Evolutionary conservation across 1,284 basidiomycete species (phyloP).

Genomic region (Afroboletus lepidellus): DNA sequence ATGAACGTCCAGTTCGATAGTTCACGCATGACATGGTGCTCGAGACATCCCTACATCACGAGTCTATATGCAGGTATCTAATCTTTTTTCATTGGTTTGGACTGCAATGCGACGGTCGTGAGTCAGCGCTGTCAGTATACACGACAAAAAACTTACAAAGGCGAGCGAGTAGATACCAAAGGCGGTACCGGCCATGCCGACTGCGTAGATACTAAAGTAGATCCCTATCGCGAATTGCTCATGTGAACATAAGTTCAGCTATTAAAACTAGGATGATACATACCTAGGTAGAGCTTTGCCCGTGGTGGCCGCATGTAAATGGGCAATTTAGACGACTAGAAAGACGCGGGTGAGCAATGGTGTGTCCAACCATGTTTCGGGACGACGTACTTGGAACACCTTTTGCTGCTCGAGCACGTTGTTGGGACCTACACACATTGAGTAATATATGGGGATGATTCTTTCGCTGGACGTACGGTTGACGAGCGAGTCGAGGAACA

Average conservation of each 20-base stretch:
- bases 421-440: constrained; percentile 50
- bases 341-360: constrained; percentile 7
- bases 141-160: constrained; percentile 43
- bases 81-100: constrained; percentile 28
- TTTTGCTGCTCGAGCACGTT: constrained; percentile 61
- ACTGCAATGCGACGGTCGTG: constrained; percentile 3
- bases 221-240: constrained; percentile 38
- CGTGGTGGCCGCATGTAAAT: constrained; percentile 48
- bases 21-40: not conserved
- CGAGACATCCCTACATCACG: not conserved
- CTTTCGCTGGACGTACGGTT: constrained; percentile 38
- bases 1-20: not conserved
- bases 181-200: constrained; percentile 51
- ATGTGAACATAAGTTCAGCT: not conserved
- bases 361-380: not conserved
- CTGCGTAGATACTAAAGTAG: constrained; percentile 53
- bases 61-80: constrained; percentile 15
- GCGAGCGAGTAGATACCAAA: constrained; percentile 52
- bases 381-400: constrained; percentile 54
- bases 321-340: constrained; percentile 39
- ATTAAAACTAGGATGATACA: not conserved
- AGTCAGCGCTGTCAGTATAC: not conserved
- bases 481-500: constrained; percentile 58
- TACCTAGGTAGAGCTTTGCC: constrained; percentile 50
- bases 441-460: not conserved